Conservation (phyloP, 495 filamentous ascomycete genomes). For the Daldinia grandis region DNA sequence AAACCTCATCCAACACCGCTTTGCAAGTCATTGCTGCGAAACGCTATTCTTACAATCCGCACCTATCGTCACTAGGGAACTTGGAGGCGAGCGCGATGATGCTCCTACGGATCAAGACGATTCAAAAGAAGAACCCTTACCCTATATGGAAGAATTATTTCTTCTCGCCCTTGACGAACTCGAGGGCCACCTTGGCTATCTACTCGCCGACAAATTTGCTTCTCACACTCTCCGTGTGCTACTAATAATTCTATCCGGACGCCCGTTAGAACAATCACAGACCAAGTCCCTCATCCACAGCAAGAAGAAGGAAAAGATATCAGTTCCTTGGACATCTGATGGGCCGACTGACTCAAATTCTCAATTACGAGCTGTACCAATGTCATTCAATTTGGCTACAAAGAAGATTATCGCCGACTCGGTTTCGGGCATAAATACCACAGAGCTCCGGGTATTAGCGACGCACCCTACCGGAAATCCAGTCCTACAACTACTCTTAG, state of each 20-base stretch:
- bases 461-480: conserved; percentile 90
- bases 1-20: conserved; percentile 89
- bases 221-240: conserved; percentile 90
- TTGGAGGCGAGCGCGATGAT: conserved; percentile 57
- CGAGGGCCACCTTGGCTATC: conserved; percentile 79
- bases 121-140: conserved; percentile 48
- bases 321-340: conserved; percentile 53
- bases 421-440: conserved; percentile 72
- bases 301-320: conserved; percentile 87
- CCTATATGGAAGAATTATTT: conserved; percentile 85
- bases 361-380: conserved; percentile 71
- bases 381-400: conserved; percentile 75
- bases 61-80: conserved; percentile 75
- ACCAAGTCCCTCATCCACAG: conserved; percentile 78
- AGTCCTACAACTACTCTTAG: conserved; percentile 83
- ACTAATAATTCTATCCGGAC: conserved; percentile 83
- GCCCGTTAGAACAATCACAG: conserved; percentile 70
- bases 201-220: conserved; percentile 87
- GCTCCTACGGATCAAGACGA: conserved; percentile 54
- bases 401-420: conserved; percentile 81
- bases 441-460: conserved; percentile 79
- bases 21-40: conserved; percentile 97
- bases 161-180: conserved; percentile 82
- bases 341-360: conserved; percentile 50
- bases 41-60: conserved; percentile 86